Percentiles rank a stretch among this genome's conserved stretches.
phyloP scores from a whole-genome alignment of 768 basidiomycete species.

The Xerocomellus dryophilus region DNA sequence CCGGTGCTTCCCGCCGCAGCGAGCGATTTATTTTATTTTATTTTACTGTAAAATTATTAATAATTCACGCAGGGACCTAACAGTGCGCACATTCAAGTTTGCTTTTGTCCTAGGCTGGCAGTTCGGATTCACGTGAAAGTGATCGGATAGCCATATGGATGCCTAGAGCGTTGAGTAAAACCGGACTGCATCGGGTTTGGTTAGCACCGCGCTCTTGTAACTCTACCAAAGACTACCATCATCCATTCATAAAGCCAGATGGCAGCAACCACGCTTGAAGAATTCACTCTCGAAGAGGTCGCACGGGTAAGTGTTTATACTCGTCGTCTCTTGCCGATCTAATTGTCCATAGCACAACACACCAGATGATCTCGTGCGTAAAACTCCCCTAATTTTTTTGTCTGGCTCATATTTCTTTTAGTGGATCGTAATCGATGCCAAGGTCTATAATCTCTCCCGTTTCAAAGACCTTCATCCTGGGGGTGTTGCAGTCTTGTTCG shows the following conservation, averaged over 20 bases:
- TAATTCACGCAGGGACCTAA: too few species aligned
- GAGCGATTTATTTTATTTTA: too few species aligned
- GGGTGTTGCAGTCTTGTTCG: conserved; percentile 73
- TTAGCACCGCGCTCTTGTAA: background rate
- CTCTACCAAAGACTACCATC: background rate
- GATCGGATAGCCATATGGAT: background rate
- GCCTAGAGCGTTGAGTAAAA: conserved; percentile 1
- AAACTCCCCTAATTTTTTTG: background rate
- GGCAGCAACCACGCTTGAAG: conserved; percentile 37
- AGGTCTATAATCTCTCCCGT: conserved; percentile 78
- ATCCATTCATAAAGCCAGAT: conserved; percentile 12
- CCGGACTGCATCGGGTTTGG: background rate
- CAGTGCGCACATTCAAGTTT: too few species aligned
- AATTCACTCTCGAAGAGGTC: conserved; percentile 58
- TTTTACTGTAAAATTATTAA: too few species aligned
- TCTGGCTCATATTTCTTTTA: conserved; percentile 24
- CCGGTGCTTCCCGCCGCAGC: too few species aligned
- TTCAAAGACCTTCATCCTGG: conserved; percentile 85
- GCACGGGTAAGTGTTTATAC: conserved; percentile 39
- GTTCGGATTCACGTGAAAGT: conserved; percentile 9
- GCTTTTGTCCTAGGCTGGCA: too few species aligned
- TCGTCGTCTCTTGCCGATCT: background rate
- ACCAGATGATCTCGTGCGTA: conserved; percentile 65
- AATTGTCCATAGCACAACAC: conserved; percentile 59
- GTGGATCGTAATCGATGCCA: conserved; percentile 85